Percentiles rank a stretch among this genome's conserved stretches.
Evolutionary conservation across 768 basidiomycete genomes (phyloP).

Genomic region (Tricholoma saponaceum): DNA sequence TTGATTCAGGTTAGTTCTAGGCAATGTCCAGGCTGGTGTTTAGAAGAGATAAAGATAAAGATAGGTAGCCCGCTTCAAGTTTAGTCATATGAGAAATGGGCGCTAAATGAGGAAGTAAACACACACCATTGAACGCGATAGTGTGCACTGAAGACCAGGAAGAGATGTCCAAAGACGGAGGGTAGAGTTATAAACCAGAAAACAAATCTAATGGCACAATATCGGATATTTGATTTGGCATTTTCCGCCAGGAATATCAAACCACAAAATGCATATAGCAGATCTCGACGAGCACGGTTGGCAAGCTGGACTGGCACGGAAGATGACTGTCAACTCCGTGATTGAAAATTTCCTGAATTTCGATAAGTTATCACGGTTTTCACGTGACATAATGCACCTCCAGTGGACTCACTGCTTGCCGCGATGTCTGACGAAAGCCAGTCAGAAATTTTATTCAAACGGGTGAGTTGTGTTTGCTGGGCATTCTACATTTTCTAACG

Average conservation of each 20-base stretch:
- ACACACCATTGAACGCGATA: not conserved
- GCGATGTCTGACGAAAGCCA: conserved; percentile 17
- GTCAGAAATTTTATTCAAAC: conserved; percentile 31
- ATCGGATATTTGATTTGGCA: not conserved
- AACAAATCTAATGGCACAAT: not conserved
- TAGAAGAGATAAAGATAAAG: not conserved
- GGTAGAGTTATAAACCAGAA: not conserved
- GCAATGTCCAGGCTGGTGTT: too few species aligned
- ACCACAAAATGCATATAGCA: too few species aligned
- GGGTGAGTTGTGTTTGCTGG: conserved; percentile 23
- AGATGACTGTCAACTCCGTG: too few species aligned
- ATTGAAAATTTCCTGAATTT: too few species aligned
- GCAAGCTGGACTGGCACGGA: too few species aligned
- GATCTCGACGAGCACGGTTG: too few species aligned
- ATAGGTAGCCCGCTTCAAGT: not conserved
- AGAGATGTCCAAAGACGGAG: not conserved
- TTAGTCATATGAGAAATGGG: not conserved
- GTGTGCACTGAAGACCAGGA: too few species aligned
- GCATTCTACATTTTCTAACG: not conserved
- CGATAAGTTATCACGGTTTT: too few species aligned
- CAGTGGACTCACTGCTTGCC: not conserved
- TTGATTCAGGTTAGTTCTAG: not conserved
- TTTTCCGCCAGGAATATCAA: not conserved
- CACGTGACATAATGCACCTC: conserved; percentile 4
- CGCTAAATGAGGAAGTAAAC: not conserved